Base-by-base conservation (phyloP, 371 early-diverging fungal species). In the Apophysomyces sp. region DNA sequence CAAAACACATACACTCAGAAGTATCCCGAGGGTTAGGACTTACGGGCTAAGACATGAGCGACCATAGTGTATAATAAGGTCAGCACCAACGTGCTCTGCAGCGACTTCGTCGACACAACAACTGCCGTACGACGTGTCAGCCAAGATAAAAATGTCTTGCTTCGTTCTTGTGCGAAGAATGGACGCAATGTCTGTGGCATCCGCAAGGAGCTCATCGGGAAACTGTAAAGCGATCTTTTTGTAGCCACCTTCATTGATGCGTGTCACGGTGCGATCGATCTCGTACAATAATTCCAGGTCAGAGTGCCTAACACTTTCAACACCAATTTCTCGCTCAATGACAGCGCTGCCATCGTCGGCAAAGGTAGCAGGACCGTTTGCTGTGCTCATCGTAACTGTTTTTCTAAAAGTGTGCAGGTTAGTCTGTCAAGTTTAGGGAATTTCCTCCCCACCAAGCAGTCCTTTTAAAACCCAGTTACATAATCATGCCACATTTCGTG, bases 101-200 rank as follows among this genome's bases (percentile, higher is more conserved):
- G 98, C 97, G 1, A 98, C 92, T 67, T 95, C 94, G 67, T 98
- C 98, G 1, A 95, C 94, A 74, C 98, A 98, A 72, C 98, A 98
- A 71, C 96, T 94, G 55, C 97, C 96, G 65, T 93, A 96, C 11
- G 97, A 92, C 0, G 98, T 96, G 67, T 98, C 98, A 7, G 94
- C 98, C 30, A 98, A 73, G 15, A 96, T 81, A 65, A 83, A 94
- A 21, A 92, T 68, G 5, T 77, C 65, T n/a, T 76, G 65, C 4
- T 60, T 67, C 1, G 84, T 82, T n/a, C 67, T 65, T 21, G 81
- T 52, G 12, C 69, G 68, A 55, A 95, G 71, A 44, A 68, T 55
- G 3, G 71, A 64, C 0, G 87, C 81, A 0, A 96, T 86, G 3
- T 74, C 61, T 4, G 91, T 84, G 0, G 96, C 82, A 60, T 89